Conservation (phyloP, 805 yeast species). For the Candida endomychidarum region DNA sequence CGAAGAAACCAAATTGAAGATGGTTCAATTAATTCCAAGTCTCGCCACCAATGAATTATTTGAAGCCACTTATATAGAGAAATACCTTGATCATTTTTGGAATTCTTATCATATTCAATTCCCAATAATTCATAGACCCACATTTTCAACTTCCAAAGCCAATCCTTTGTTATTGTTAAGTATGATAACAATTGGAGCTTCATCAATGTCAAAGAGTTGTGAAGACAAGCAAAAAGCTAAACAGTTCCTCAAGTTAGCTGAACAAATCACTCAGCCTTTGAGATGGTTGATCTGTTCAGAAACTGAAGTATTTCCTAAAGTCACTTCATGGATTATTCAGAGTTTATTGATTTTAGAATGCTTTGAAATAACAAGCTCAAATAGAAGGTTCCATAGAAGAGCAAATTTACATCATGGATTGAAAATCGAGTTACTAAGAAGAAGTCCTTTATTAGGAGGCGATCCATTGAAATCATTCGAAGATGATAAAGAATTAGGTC, state of each 20-base stretch:
- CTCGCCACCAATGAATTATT: constrained; percentile 1
- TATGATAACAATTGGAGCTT: constrained; percentile 58
- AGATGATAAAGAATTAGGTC: constrained; percentile 9
- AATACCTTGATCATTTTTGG: constrained; percentile 43
- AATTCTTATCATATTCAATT: constrained; percentile 52
- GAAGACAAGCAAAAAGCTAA: constrained; percentile 13
- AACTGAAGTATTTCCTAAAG: constrained; percentile 68
- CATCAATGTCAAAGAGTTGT: constrained; percentile 23
- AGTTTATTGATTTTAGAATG: constrained; percentile 66
- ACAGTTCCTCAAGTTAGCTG: constrained; percentile 33
- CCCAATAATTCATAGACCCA: constrained; percentile 55
- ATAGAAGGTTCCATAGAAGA: constrained; percentile 67
- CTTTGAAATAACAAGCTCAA: constrained; percentile 66
- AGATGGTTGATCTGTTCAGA: constrained; percentile 67
- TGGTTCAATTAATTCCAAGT: constrained; percentile 7
- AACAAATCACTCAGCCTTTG: constrained; percentile 52
- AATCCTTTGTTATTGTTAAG: constrained; percentile 50
- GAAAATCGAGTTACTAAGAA: constrained; percentile 21
- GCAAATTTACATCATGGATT: constrained; percentile 85
- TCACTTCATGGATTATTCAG: constrained; percentile 69
- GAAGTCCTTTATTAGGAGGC: constrained; percentile 33
- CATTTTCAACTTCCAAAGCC: constrained; percentile 48
- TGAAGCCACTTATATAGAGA: constrained; percentile 5
- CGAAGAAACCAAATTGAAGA: constrained; percentile 4
- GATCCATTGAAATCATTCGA: constrained; percentile 24